These are phyloP conservation scores for Urostyla sp. DNA, from an alignment of 73 alveolate species.

Conservation along the genomic window DNA sequence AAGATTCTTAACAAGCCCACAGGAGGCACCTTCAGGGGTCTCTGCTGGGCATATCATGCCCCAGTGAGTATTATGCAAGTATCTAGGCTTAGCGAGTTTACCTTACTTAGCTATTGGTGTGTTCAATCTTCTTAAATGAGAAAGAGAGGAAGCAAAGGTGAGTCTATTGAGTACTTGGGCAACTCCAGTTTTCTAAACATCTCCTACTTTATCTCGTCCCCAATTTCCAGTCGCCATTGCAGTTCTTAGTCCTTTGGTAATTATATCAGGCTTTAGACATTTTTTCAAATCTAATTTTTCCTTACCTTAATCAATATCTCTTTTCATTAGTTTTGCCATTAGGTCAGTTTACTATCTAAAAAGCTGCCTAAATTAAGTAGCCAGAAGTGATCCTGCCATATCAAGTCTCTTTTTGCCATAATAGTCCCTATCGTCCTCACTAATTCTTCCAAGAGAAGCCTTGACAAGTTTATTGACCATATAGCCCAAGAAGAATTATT, in stretches of 20 bases:
- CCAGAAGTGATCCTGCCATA: slow-evolving; percentile 98
- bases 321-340: slow-evolving; percentile 82
- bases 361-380: slow-evolving; percentile 91
- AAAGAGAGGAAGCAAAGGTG: slow-evolving; percentile 96
- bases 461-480: slow-evolving; percentile 93
- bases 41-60: slow-evolving; percentile 99
- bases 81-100: slow-evolving; percentile 99
- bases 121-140: slow-evolving; percentile 98
- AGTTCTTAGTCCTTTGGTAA: slow-evolving; percentile 90
- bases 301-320: slow-evolving; percentile 76
- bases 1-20: slow-evolving; percentile 99
- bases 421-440: slow-evolving; percentile 99
- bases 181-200: slow-evolving; percentile 97
- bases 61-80: slow-evolving; percentile 99
- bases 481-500: slow-evolving; percentile 99
- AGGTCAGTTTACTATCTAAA: slow-evolving; percentile 86
- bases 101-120: slow-evolving; percentile 97
- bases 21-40: slow-evolving; percentile 99
- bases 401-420: slow-evolving; percentile 99
- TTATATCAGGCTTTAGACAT: slow-evolving; percentile 79
- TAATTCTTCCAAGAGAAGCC: slow-evolving; percentile 97
- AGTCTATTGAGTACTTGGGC: slow-evolving; percentile 98
- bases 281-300: slow-evolving; percentile 45
- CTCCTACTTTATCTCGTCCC: slow-evolving; percentile 93
- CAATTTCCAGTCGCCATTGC: slow-evolving; percentile 99